A percentile compares a stretch with the other conserved stretches of the same genome.
phyloP scores from a whole-genome alignment of 345 rosid genomes.

The Populus ilicifolia region DNA sequence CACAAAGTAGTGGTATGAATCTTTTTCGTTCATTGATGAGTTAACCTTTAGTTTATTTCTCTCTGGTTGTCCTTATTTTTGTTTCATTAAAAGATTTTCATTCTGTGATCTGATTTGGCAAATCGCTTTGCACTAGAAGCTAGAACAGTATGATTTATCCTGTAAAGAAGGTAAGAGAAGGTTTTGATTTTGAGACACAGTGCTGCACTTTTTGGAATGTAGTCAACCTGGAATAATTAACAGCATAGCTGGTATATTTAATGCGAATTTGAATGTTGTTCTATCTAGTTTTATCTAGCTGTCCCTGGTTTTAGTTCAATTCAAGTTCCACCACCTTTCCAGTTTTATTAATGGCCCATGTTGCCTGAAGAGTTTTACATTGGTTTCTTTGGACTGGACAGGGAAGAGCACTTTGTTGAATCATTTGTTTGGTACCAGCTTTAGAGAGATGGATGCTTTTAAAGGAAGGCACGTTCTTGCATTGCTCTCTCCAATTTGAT shows the following conservation, averaged over 20 bases:
- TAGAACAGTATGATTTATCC: not conserved
- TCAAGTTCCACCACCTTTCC: not conserved
- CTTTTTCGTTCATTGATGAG: not conserved
- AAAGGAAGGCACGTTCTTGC: slow-evolving; percentile 70
- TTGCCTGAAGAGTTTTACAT: slow-evolving; percentile 14
- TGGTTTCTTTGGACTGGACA: slow-evolving; percentile 38
- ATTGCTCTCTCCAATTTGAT: slow-evolving; percentile 3
- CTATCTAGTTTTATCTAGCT: not conserved
- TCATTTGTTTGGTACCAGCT: slow-evolving; percentile 82
- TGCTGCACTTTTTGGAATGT: not conserved
- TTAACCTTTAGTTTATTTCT: not conserved
- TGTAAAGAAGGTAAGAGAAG: not conserved
- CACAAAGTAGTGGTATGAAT: slow-evolving; percentile 94
- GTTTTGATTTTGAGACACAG: not conserved
- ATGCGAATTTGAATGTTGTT: not conserved
- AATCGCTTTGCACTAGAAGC: not conserved
- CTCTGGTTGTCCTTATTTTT: not conserved
- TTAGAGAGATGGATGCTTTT: slow-evolving; percentile 99
- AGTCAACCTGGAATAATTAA: not conserved
- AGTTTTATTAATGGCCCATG: not conserved
- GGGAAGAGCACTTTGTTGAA: slow-evolving; percentile 97
- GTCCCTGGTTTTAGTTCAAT: not conserved
- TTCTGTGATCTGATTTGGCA: not conserved
- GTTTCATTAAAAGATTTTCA: not conserved
- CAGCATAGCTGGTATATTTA: not conserved